Evolutionary conservation across 164 flowering plant genomes (phyloP).

Genomic region (Platanus orientalis): DNA sequence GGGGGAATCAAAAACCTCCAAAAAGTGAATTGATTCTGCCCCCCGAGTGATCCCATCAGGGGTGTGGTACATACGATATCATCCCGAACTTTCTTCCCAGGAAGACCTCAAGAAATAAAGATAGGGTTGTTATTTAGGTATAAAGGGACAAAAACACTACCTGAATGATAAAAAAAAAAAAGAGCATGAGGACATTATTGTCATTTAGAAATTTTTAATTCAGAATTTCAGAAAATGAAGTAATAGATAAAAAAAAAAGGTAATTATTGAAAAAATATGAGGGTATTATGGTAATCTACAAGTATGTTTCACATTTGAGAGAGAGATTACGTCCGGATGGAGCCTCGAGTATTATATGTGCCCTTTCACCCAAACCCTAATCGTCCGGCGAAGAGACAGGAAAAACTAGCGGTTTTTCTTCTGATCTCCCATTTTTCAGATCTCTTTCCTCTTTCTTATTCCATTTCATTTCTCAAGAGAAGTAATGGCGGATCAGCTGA

Average conservation of each 20-base stretch:
- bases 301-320: not conserved
- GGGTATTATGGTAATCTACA: not conserved
- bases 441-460: not conserved
- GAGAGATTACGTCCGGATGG: not conserved
- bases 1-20: no score
- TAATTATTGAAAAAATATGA: not conserved
- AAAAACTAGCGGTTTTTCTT: not conserved
- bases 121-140: no score
- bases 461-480: not conserved
- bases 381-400: constrained; percentile 12
- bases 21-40: no score
- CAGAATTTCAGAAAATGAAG: no score
- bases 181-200: no score
- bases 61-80: no score
- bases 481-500: constrained; percentile 43
- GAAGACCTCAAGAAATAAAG: no score
- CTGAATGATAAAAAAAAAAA: no score
- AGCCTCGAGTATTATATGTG: not conserved
- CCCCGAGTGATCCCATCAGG: no score
- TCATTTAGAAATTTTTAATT: no score
- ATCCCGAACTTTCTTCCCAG: no score
- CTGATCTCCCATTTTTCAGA: not conserved
- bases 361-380: constrained; percentile 12
- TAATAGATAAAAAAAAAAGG: not conserved
- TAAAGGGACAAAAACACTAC: no score